Evolutionary conservation across 108 stramenopile genomes (phyloP), one percentile per base, ranked within the genome.

Genomic region (Discostella stelligeroides): DNA sequence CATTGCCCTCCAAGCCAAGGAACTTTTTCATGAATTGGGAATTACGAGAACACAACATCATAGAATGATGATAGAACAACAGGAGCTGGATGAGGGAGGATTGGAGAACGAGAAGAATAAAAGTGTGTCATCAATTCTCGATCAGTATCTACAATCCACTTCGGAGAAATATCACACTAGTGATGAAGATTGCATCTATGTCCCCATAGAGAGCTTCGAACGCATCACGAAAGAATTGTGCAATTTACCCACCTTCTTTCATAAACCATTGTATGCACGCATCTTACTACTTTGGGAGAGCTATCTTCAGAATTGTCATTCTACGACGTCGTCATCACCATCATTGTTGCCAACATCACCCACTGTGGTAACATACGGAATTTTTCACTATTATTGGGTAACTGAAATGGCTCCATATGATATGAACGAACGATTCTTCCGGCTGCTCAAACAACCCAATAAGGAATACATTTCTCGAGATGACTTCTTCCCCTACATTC

Each of bases 371-470:
- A 87, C 88, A 5, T 68, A 78, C 25, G 75, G 73, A 17, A 85
- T 88, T 40, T 80, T 97, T 62, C 76, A 85, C 63, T 81, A 84
- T 85, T 98, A 84, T 72, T 98, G 92, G 92, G 83, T 60, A 28
- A 68, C 39, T 21, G 95, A 97, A 84, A 96, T 98, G 82, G 94
- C 96, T 75, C 91, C 89, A n/a, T 95, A 83, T 67, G 97, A 98
- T 82, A 76, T 79, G 42, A 60, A 76, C 17, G 97, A 96, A 45
- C 76, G 97, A 21, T 97, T 98, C 84, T 98, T 98, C 79, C 90
- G 94, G 7, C 69, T 97, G 25, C 66, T 97, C 46, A 95, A 95
- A 60, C 85, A 90, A 72, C 90, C 91, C 6, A 54, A 75, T 20
- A 53, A 73, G 15, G 88, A 95, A 15, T 91, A 84, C 66, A 96